phyloP scores from a whole-genome alignment of 257 asterid genomes.

The Penstemon eatonii region DNA sequence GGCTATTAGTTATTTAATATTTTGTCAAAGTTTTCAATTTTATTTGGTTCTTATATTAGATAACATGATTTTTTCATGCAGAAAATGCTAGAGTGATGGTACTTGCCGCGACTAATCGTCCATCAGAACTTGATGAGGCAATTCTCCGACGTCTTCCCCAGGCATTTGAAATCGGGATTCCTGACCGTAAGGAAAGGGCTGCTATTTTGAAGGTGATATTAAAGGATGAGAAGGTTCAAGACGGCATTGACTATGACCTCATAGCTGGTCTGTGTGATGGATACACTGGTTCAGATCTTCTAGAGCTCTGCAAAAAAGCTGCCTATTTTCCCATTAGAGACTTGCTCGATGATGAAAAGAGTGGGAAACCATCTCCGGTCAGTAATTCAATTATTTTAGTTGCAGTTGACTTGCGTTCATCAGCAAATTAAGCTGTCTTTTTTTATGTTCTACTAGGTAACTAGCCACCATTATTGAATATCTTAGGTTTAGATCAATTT shows the following conservation, averaged over 20 bases:
- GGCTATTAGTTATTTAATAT: too few species aligned
- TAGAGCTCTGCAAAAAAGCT: constrained; percentile 89
- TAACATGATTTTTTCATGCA: constrained; percentile 29
- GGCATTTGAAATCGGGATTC: constrained; percentile 88
- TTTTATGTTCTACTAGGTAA: too few species aligned
- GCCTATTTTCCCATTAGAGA: constrained; percentile 88
- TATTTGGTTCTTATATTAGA: constrained; percentile 18
- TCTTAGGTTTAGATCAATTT: too few species aligned
- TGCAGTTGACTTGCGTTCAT: not conserved
- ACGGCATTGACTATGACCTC: constrained; percentile 55
- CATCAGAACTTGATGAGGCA: constrained; percentile 98
- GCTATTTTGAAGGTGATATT: constrained; percentile 79
- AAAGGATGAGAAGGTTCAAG: constrained; percentile 73
- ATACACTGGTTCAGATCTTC: constrained; percentile 89
- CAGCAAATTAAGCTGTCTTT: not conserved
- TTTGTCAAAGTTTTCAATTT: not conserved
- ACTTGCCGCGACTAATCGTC: constrained; percentile 96
- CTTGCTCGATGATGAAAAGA: constrained; percentile 67
- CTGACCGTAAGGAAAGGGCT: constrained; percentile 64
- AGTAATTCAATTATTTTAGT: constrained; percentile 28
- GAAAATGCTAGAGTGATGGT: constrained; percentile 93
- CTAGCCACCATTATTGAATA: too few species aligned
- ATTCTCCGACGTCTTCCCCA: constrained; percentile 95
- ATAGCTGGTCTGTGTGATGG: constrained; percentile 80
- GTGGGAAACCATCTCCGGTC: constrained; percentile 57